Percentiles rank a stretch among this genome's conserved stretches.
Conservation (phyloP, 352 stramenopile genomes). For the Saprolegnia parasitica region DNA sequence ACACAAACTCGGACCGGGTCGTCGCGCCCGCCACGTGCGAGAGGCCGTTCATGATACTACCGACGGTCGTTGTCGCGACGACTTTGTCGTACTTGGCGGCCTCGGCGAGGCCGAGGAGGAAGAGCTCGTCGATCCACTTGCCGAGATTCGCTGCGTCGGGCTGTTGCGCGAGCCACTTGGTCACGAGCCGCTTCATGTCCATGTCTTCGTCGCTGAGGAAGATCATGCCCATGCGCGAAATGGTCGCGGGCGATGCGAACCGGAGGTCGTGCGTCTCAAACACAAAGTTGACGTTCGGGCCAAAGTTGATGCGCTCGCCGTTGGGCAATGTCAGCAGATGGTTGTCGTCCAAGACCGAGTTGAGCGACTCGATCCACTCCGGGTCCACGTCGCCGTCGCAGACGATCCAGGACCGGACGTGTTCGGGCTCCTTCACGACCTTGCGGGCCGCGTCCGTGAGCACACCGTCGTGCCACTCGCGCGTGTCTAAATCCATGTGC, state of each 20-base stretch:
- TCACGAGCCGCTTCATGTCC: constrained; percentile 67
- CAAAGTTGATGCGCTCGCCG: constrained; percentile 94
- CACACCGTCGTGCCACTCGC: constrained; percentile 94
- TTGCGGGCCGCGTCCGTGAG: constrained; percentile 88
- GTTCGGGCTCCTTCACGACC: constrained; percentile 86
- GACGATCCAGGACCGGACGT: constrained; percentile 92
- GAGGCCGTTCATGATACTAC: constrained; percentile 90
- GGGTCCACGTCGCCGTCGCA: constrained; percentile 95
- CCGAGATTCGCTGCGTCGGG: constrained; percentile 49
- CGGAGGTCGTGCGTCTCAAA: constrained; percentile 95
- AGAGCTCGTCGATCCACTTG: constrained; percentile 91
- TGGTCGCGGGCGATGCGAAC: constrained; percentile 94
- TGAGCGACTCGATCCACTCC: constrained; percentile 96
- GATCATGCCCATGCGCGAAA: constrained; percentile 96
- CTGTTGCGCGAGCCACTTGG: constrained; percentile 73
- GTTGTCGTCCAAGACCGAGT: constrained; percentile 96
- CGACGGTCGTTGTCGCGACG: constrained; percentile 92
- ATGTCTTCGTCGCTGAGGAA: constrained; percentile 92
- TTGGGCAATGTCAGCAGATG: constrained; percentile 94
- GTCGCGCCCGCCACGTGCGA: constrained; percentile 75
- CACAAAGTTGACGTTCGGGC: constrained; percentile 94
- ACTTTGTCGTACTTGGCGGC: constrained; percentile 78
- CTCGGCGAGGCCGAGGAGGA: constrained; percentile 83
- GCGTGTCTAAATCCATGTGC: constrained; percentile 93
- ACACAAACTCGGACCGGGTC: constrained; percentile 85